Evolutionary conservation across 768 basidiomycete genomes (phyloP).

Genomic region (Tricholoma bakamatsutake): DNA sequence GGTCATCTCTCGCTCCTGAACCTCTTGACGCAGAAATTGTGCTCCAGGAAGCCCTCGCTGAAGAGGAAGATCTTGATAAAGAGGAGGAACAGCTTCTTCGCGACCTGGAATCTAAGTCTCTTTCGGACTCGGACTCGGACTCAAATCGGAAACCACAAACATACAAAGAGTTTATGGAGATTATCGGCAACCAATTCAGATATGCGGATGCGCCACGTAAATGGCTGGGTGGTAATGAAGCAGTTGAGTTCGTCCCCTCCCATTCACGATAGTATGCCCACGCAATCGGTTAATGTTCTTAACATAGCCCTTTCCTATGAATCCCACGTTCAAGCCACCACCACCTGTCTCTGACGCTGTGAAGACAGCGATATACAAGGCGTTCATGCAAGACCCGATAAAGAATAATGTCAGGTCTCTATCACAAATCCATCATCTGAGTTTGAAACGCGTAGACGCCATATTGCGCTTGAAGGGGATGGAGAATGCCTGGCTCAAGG

Average conservation of each 20-base stretch:
- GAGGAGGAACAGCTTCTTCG: conserved; percentile 16
- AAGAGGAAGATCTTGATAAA: conserved; percentile 9
- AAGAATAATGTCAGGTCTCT: conserved; percentile 53
- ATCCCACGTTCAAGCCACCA: conserved; percentile 78
- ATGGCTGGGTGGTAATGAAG: conserved; percentile 51
- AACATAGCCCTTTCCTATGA: conserved; percentile 80
- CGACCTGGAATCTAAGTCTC: not conserved
- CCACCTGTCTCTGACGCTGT: conserved; percentile 62
- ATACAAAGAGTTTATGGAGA: conserved; percentile 36
- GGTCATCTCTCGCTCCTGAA: conserved; percentile 20
- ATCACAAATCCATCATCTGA: conserved; percentile 56
- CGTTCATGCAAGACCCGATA: conserved; percentile 55
- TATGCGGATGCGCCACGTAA: conserved; percentile 42
- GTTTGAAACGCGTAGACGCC: conserved; percentile 77
- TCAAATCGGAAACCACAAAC: conserved; percentile 19
- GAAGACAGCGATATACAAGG: conserved; percentile 51
- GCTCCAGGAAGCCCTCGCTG: conserved; percentile 14
- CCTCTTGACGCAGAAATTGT: conserved; percentile 17
- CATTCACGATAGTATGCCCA: not conserved
- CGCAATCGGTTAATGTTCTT: conserved; percentile 7
- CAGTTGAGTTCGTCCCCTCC: conserved; percentile 41
- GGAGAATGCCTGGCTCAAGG: conserved; percentile 69
- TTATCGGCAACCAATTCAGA: conserved; percentile 36
- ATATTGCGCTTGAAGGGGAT: conserved; percentile 78
- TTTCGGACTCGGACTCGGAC: not conserved